These are phyloP conservation scores for Acanthamoeba healyi DNA, from an alignment of 208 protist species.

Conservation along the genomic window DNA sequence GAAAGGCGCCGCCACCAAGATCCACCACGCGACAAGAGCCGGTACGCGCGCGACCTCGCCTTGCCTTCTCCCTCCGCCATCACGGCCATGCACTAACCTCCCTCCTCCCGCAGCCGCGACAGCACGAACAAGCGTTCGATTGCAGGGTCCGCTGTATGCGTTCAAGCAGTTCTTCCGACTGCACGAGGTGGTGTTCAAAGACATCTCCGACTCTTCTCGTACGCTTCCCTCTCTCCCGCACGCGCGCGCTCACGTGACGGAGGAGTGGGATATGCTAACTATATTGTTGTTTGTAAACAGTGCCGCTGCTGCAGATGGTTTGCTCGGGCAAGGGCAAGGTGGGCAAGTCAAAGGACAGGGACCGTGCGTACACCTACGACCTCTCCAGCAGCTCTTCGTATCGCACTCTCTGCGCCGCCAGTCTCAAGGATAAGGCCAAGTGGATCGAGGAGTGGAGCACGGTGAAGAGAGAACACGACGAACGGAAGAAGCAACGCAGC, in stretches of 20 bases:
- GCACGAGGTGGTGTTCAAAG: conserved; percentile 11
- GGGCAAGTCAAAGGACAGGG: conserved; percentile 3
- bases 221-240: not conserved
- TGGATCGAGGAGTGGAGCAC: not conserved
- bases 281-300: not conserved
- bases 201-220: conserved; percentile 1
- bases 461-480: not conserved
- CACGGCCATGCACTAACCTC: not conserved
- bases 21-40: not conserved
- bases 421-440: not conserved
- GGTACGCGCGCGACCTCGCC: not conserved
- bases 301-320: conserved; percentile 32
- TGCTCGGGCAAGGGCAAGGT: conserved; percentile 4
- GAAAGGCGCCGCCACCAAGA: conserved; percentile 23
- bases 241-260: not conserved
- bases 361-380: conserved; percentile 12
- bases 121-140: not conserved
- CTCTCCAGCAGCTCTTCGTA: not conserved
- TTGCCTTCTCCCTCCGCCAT: not conserved
- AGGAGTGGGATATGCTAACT: too few relatives aligned
- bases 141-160: conserved; percentile 20
- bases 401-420: not conserved
- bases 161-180: conserved; percentile 30
- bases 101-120: not conserved
- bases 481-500: conserved; percentile 11